Evolutionary conservation across 345 rosid species (phyloP).

Genomic region (Syzygium aqueum): DNA sequence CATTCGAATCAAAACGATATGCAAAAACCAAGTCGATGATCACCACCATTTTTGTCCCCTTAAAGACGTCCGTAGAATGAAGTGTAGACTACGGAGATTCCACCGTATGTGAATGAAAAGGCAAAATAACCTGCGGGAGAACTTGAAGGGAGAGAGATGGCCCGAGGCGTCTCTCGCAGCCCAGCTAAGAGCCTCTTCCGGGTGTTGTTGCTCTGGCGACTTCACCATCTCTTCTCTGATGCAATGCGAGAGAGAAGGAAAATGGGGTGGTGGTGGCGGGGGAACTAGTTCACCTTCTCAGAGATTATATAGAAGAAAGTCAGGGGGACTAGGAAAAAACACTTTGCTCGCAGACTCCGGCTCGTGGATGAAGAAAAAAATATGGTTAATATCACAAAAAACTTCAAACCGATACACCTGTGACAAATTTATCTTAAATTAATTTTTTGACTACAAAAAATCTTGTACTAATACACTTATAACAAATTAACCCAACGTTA

Average conservation of each 20-base stretch:
- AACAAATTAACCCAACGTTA: no score
- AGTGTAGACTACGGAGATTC: not conserved
- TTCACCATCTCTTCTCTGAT: slow-evolving; percentile 1
- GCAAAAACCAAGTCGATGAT: not conserved
- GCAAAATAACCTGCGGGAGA: slow-evolving; percentile 14
- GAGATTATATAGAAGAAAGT: not conserved
- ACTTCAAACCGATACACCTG: no score
- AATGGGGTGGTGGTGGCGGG: not conserved
- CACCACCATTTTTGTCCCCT: not conserved
- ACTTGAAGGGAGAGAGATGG: slow-evolving; percentile 26
- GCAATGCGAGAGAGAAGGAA: not conserved
- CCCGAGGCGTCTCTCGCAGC: slow-evolving; percentile 27
- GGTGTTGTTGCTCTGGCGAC: slow-evolving; percentile 17
- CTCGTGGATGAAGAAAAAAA: not conserved
- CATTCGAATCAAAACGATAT: not conserved
- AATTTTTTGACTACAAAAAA: no score
- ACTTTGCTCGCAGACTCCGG: not conserved
- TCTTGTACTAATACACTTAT: no score
- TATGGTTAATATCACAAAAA: not conserved
- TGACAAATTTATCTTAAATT: no score
- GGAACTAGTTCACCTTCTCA: not conserved
- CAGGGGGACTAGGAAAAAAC: not conserved
- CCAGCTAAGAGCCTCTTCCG: slow-evolving; percentile 18
- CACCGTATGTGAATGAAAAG: not conserved
- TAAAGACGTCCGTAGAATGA: not conserved